Percentiles rank a stretch among this genome's conserved stretches.
Evolutionary conservation across 1,284 basidiomycete species (phyloP).

Genomic region (Ceratobasidium sp.): DNA sequence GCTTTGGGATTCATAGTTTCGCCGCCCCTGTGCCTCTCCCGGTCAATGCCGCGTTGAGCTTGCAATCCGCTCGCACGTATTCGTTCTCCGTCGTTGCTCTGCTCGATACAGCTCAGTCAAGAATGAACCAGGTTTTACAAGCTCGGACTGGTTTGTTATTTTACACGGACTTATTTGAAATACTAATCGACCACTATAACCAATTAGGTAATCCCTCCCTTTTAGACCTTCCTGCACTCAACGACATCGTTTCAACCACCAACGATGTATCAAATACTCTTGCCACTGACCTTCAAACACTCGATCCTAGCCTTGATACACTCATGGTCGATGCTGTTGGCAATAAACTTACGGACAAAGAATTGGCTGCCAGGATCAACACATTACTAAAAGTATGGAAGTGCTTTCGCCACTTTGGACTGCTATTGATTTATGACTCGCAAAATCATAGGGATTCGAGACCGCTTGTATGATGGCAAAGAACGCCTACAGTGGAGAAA

Average conservation of each 20-base stretch:
- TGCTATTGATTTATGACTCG: background rate
- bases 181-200: background rate
- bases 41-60: background rate
- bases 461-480: background rate
- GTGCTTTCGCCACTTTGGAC: background rate
- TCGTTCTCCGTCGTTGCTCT: background rate
- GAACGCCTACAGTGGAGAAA: background rate
- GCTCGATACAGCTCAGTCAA: constrained; percentile 3
- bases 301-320: background rate
- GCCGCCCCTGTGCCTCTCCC: background rate
- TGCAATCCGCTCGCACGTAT: background rate
- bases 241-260: background rate
- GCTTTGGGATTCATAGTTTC: background rate
- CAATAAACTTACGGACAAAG: background rate
- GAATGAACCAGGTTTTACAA: constrained; percentile 4
- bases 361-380: background rate
- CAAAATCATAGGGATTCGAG: background rate
- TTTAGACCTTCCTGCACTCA: background rate
- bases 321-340: constrained; percentile 21
- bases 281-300: background rate
- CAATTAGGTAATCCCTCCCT: background rate
- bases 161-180: background rate
- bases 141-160: background rate
- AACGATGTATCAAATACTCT: constrained; percentile 15
- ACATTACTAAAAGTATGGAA: background rate